Evolutionary conservation across 2,329 filamentous ascomycete species (phyloP).

Genomic region (Calycina marina): DNA sequence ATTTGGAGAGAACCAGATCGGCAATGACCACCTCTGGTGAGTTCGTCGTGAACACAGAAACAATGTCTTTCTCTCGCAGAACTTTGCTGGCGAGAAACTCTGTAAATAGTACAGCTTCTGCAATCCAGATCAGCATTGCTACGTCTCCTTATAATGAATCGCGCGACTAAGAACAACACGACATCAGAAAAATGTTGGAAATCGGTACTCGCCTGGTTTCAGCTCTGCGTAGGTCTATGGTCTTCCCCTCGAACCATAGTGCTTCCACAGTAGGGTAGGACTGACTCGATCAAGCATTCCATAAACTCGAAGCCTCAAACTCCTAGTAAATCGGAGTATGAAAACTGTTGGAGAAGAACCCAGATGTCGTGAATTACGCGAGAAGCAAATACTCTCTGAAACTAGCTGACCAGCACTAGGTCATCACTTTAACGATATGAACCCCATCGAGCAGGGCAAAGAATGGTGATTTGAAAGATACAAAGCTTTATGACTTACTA

Average conservation of each 20-base stretch:
- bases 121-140: no score
- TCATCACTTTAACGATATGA: slow-evolving; percentile 80
- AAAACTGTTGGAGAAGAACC: slow-evolving; percentile 61
- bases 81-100: slow-evolving; percentile 25
- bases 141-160: no score
- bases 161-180: no score
- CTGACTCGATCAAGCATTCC: slow-evolving; percentile 27
- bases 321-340: no score
- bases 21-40: slow-evolving; percentile 33
- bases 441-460: slow-evolving; percentile 84
- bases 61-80: slow-evolving; percentile 26
- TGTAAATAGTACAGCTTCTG: slow-evolving; percentile 30
- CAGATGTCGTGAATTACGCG: no score
- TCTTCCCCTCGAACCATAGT: slow-evolving; percentile 32
- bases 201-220: slow-evolving; percentile 24
- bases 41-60: slow-evolving; percentile 32
- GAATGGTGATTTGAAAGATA: slow-evolving; percentile 91
- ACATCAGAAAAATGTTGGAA: neutral
- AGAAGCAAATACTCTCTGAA: no score
- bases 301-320: no score
- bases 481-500: slow-evolving; percentile 68
- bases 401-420: no score
- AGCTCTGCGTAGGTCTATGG: slow-evolving; percentile 31
- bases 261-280: slow-evolving; percentile 24
- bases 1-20: slow-evolving; percentile 29